A percentile compares a stretch with the other conserved stretches of the same genome.
Conservation (phyloP, 257 asterid species). For the Solanum rostratum region DNA sequence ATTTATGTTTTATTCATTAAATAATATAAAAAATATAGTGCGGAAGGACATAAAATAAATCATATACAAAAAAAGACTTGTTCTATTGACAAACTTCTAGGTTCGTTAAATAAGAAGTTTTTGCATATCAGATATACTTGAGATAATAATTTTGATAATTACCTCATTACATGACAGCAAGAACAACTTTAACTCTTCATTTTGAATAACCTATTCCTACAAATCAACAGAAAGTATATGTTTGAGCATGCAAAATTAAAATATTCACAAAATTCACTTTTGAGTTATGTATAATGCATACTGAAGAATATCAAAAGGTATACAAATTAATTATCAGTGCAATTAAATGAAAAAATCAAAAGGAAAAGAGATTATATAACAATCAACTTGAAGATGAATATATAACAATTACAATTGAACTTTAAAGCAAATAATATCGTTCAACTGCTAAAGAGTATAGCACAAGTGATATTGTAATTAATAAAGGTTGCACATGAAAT, state of each 20-base stretch:
- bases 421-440: too few relatives aligned
- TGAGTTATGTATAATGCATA: background rate
- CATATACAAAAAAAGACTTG: background rate
- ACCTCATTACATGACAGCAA: background rate
- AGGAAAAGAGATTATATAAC: too few relatives aligned
- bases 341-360: background rate
- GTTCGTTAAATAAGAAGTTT: background rate
- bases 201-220: background rate
- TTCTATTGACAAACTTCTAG: background rate
- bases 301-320: background rate
- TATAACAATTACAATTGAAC: too few relatives aligned
- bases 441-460: too few relatives aligned
- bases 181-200: background rate
- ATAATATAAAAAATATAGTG: background rate
- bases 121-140: background rate
- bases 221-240: background rate
- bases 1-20: too few relatives aligned
- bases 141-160: background rate
- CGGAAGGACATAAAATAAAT: background rate
- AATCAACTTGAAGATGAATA: too few relatives aligned
- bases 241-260: background rate
- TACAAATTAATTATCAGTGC: background rate
- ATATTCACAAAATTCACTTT: background rate
- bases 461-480: too few relatives aligned
- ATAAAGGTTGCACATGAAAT: too few relatives aligned